A percentile compares a stretch with the other conserved stretches of the same genome.
Evolutionary conservation across 2,329 filamentous ascomycete genomes (phyloP).

Genomic region (Epicoccum nigrum): DNA sequence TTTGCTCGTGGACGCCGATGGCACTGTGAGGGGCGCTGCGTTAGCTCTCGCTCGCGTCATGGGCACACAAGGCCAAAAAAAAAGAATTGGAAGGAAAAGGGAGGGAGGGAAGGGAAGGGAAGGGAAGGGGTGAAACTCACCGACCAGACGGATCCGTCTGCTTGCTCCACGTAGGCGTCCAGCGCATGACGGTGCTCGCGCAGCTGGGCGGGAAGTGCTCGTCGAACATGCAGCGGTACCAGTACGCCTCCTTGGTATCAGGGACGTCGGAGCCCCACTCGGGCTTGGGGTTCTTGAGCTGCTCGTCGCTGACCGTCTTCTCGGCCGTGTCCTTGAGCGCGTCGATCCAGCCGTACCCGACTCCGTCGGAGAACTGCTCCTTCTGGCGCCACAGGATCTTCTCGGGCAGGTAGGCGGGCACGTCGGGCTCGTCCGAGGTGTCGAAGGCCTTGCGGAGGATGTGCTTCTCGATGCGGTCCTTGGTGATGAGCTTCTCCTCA

Average conservation of each 20-base stretch:
- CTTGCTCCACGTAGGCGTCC: constrained; percentile 97
- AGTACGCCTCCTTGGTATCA: constrained; percentile 96
- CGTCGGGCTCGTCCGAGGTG: constrained; percentile 81
- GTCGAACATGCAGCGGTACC: constrained; percentile 98
- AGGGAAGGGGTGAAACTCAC: constrained; percentile 54
- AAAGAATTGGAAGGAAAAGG: too few relatives aligned
- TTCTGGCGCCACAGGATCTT: constrained; percentile 98
- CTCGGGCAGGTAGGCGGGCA: constrained; percentile 87
- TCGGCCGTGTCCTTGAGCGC: constrained; percentile 94
- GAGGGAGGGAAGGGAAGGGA: too few relatives aligned
- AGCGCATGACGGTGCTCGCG: constrained; percentile 91
- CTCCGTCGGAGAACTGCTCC: constrained; percentile 98
- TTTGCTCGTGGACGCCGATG: constrained; percentile 44
- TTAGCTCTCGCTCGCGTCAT: too few relatives aligned
- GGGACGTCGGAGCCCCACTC: constrained; percentile 95
- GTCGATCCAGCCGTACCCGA: constrained; percentile 99
- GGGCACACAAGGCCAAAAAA: too few relatives aligned
- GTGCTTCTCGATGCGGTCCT: constrained; percentile 93
- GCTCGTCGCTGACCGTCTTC: constrained; percentile 88
- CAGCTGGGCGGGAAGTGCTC: constrained; percentile 95
- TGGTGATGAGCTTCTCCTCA: constrained; percentile 83
- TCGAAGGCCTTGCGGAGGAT: constrained; percentile 98
- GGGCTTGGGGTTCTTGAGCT: constrained; percentile 98
- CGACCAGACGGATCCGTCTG: constrained; percentile 94
- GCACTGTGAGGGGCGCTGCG: too few relatives aligned